Base-by-base conservation (phyloP, 306 rosid species). In the Prunus davidiana region DNA sequence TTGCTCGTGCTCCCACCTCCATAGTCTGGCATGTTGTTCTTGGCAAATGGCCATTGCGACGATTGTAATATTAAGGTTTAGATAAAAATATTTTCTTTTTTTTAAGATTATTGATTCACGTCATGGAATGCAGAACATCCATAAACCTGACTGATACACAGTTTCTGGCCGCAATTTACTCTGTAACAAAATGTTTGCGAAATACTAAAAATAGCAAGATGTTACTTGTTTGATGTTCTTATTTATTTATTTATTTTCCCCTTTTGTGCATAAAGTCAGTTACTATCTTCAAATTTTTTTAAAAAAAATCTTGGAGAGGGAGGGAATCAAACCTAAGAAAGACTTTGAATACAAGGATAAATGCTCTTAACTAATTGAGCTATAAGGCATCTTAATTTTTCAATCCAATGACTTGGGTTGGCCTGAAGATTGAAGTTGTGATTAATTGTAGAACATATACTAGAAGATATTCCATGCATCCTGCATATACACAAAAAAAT, bases 161-260 rank as follows among this genome's bases (percentile, higher is more conserved):
- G 49, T 73, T 60, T 62, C 45, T 50, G 60, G 67, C 54, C 18
- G 27, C 43, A 6, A 6, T 16, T 58, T 51, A n/a, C 43, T 82
- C 64, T 52, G 76, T 72, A 73, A 74, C 82, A 60, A 18, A 12
- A 67, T 49, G 32, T 52, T 60, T 46, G 14, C 54, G 22, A 27
- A 11, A 20, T 73, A 65, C 51, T 56, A 27, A 63, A 57, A 9
- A 58, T 22, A 25, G 8, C 30, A 22, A 15, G 22, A 24, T 2
- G 14, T 24, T 14, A 5, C 32, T 67, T 43, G 54, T 41, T 4
- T 9, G 4, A 24, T 72, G 14, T 12, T 38, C 14, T 8, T 55
- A 47, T 28, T 28, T 14, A 25, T 16, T 25, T 12, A 13, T 2
- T 50, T 38, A 6, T 38, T 34, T 34, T 34, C 9, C 54, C 54